phyloP scores from a whole-genome alignment of 1,284 basidiomycete species.

The Entoloma clypeatum region DNA sequence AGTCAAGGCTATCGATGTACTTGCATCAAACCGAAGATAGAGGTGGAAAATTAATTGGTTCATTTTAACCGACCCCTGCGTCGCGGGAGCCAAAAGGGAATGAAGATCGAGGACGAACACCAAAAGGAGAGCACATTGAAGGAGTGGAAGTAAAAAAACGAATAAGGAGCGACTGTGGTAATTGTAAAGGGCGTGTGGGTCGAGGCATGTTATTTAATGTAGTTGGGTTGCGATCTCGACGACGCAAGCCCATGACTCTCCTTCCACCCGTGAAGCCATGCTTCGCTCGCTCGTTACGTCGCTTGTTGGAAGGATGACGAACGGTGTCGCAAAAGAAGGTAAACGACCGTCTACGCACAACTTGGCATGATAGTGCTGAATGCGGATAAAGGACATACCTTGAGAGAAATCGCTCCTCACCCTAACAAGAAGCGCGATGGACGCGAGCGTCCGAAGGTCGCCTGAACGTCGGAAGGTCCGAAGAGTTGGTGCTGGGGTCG shows the following conservation, averaged over 20 bases:
- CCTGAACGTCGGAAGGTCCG: conserved; percentile 56
- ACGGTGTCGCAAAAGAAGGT: conserved; percentile 46
- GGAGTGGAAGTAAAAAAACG: too few relatives aligned
- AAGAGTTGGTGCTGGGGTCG: conserved; percentile 24
- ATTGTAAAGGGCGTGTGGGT: too few relatives aligned
- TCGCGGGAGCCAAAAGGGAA: too few relatives aligned
- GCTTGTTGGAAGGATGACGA: conserved; percentile 63
- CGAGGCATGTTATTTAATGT: too few relatives aligned
- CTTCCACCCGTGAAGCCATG: conserved; percentile 61
- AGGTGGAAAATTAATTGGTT: too few relatives aligned
- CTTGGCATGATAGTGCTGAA: conserved; percentile 5
- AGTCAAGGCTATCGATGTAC: too few relatives aligned
- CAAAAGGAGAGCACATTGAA: too few relatives aligned
- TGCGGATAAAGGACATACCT: conserved; percentile 33
- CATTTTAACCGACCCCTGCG: too few relatives aligned
- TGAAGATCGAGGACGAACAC: too few relatives aligned
- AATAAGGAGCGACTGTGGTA: too few relatives aligned
- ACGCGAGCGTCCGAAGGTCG: conserved; percentile 64
- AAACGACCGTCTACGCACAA: conserved; percentile 15
- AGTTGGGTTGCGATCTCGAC: background rate
- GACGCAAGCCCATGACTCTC: conserved; percentile 28
- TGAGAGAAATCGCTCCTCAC: conserved; percentile 50
- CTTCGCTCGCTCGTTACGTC: conserved; percentile 67
- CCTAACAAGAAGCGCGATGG: conserved; percentile 75
- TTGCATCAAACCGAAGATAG: too few relatives aligned